Evolutionary conservation across 1,139 yeast species (phyloP), one percentile per base, ranked within the genome.

Genomic region (Yamadazyma pseudoaaseri): DNA sequence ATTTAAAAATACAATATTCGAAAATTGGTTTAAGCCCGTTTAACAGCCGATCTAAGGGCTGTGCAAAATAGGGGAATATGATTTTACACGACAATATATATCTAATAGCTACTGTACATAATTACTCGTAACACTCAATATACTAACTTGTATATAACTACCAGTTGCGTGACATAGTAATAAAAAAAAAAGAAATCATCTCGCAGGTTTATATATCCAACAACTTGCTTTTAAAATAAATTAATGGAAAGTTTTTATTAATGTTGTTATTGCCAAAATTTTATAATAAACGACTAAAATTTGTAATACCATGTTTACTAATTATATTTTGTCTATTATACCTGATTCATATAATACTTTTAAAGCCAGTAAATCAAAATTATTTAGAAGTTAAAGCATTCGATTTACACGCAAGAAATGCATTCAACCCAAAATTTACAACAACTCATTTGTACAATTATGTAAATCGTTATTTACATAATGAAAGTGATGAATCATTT

Each of bases 1-100:
- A 18, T 76, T 78, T 48, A 56, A 65, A 42, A 62, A 63, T 34
- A 67, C 79, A 3, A 52, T 51, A 29, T 44, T 67, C 35, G 74
- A 73, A 51, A 56, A 60, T 54, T 71, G 70, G 47, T 78, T 76
- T 47, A 81, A 75, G 50, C 82, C 81, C 25, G 6, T 12, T 6
- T 22, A 22, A 18, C 10, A 7, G 21, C 10, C 21, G 21, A 7
- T 7, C 21, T 18, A n/a, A n/a, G n/a, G n/a, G n/a, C n/a, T n/a
- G n/a, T n/a, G n/a, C n/a, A n/a, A n/a, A n/a, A n/a, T n/a, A n/a
- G n/a, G n/a, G n/a, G n/a, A n/a, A n/a, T n/a, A n/a, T n/a, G n/a
- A n/a, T n/a, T n/a, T n/a, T n/a, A n/a, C n/a, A n/a, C n/a, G n/a
- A n/a, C n/a, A n/a, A n/a, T n/a, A n/a, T n/a, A n/a, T n/a, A n/a